Base-by-base conservation (phyloP, 75 land plant genomes). In the Cunninghamia lanceolata region DNA sequence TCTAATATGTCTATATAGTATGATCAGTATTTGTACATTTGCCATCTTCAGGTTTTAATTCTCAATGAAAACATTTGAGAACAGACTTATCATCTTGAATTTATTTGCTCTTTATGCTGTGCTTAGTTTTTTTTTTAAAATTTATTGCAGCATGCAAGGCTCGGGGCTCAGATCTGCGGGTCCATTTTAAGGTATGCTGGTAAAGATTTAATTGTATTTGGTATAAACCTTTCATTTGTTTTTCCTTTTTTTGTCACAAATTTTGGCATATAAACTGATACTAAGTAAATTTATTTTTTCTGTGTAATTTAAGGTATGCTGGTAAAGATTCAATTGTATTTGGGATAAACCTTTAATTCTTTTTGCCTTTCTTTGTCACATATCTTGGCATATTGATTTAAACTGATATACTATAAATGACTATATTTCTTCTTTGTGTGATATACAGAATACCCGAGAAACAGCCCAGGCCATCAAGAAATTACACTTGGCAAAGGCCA, bases 381-480 rank as follows among this genome's bases (percentile, higher is more conserved):
- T 3, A 1, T 34, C 36, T 73, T 32, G 75, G 75, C 68, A 21
- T 63, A 25, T 25, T n/a, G n/a, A n/a, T n/a, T n/a, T n/a, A 25
- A 63, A 63, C 6, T 63, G 9, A 7, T 7, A 7, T 7, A 25
- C 9, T 21, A 63, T 5, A 63, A 63, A 63, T 63, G 25, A 73
- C 34, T 73, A 11, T 73, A 32, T 11, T 2, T 73, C 16, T 13
- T 73, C 6, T 73, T 14, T 19, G 34, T 36, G n/a, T 34, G 54
- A 38, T 70, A 56, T 82, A 4, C 91, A 96, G 99, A 96, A 96
- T 84, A 97, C 98, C 1, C 88, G 99, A 70, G 99, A 97, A 88
- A 92, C 99, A 82, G 99, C 99, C 15, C 91, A 89, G 84, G 96
- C 99, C 36, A 87, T 97, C 36, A 93, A 97, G 84, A 96, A 96